Evolutionary conservation across 2,329 filamentous ascomycete species (phyloP).

Genomic region (Tolypocladium ovalisporum): DNA sequence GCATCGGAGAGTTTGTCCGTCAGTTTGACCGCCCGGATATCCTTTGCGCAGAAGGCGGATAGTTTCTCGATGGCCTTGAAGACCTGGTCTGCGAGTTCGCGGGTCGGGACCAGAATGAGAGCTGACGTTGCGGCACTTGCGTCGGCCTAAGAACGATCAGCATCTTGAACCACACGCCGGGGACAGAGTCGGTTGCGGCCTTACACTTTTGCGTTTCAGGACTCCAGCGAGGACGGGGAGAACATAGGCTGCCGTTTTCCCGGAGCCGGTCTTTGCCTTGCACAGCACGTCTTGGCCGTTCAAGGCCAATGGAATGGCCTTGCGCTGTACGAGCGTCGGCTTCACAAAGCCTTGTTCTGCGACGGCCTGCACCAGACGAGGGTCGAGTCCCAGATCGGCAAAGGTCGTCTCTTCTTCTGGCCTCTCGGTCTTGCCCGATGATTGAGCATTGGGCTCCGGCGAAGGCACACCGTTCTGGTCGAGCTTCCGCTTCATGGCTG

Average conservation of each 20-base stretch:
- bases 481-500: slow-evolving; percentile 50
- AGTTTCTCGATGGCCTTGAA: slow-evolving; percentile 67
- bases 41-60: slow-evolving; percentile 73
- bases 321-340: slow-evolving; percentile 80
- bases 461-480: slow-evolving; percentile 42
- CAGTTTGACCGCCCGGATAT: slow-evolving; percentile 72
- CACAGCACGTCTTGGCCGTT: slow-evolving; percentile 84
- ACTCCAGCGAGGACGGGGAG: slow-evolving; percentile 81
- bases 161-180: not conserved
- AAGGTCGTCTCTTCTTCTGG: slow-evolving; percentile 46
- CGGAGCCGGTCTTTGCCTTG: slow-evolving; percentile 88
- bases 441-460: slow-evolving; percentile 10
- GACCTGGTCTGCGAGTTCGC: slow-evolving; percentile 89
- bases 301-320: slow-evolving; percentile 78
- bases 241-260: slow-evolving; percentile 94
- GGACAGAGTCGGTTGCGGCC: slow-evolving; percentile 4
- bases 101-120: slow-evolving; percentile 88
- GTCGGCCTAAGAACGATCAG: slow-evolving; percentile 28
- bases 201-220: slow-evolving; percentile 64
- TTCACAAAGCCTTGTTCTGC: slow-evolving; percentile 72
- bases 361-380: slow-evolving; percentile 76
- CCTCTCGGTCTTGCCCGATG: slow-evolving; percentile 16
- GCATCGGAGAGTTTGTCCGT: slow-evolving; percentile 84
- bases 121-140: slow-evolving; percentile 49
- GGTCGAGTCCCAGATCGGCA: slow-evolving; percentile 67